A percentile compares a stretch with the other conserved stretches of the same genome.
Conservation (phyloP, 208 protist species). For the Jaenimonas drosophilae region DNA sequence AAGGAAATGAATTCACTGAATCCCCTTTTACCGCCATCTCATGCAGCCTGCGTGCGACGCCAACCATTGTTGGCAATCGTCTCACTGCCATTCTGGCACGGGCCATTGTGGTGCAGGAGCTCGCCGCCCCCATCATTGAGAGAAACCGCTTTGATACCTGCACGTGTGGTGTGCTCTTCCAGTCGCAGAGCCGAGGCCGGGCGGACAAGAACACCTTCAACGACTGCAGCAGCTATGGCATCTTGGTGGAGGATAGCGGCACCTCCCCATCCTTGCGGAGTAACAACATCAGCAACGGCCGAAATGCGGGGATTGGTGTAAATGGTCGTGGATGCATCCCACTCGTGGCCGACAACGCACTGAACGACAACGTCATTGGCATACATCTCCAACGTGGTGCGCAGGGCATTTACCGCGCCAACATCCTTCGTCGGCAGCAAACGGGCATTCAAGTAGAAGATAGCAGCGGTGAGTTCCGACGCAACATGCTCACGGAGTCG, state of each 20-base stretch:
- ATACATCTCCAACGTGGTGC: slow-evolving; percentile 8
- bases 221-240: slow-evolving; percentile 1
- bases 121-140: slow-evolving; percentile 8
- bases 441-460: slow-evolving; percentile 8
- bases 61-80: slow-evolving; percentile 12
- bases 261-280: neutral
- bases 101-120: slow-evolving; percentile 13
- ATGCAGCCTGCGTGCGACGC: neutral
- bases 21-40: slow-evolving; percentile 11
- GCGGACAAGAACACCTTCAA: slow-evolving; percentile 13
- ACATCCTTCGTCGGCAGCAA: slow-evolving; percentile 11
- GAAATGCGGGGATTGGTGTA: neutral
- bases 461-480: slow-evolving; percentile 6
- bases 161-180: slow-evolving; percentile 10
- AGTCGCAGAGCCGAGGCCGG: slow-evolving; percentile 3
- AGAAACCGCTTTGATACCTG: slow-evolving; percentile 15
- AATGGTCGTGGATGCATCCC: slow-evolving; percentile 6
- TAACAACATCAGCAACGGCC: slow-evolving; percentile 5
- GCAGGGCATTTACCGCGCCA: slow-evolving; percentile 10
- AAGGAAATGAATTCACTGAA: slow-evolving; percentile 10
- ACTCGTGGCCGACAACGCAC: slow-evolving; percentile 9
- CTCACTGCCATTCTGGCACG: slow-evolving; percentile 9
- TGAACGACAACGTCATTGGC: slow-evolving; percentile 11
- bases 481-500: slow-evolving; percentile 12
- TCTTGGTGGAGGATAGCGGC: slow-evolving; percentile 3